Evolutionary conservation across 2,329 filamentous ascomycete genomes (phyloP), one percentile per base, ranked within the genome.

Genomic region (Curvularia sp.): DNA sequence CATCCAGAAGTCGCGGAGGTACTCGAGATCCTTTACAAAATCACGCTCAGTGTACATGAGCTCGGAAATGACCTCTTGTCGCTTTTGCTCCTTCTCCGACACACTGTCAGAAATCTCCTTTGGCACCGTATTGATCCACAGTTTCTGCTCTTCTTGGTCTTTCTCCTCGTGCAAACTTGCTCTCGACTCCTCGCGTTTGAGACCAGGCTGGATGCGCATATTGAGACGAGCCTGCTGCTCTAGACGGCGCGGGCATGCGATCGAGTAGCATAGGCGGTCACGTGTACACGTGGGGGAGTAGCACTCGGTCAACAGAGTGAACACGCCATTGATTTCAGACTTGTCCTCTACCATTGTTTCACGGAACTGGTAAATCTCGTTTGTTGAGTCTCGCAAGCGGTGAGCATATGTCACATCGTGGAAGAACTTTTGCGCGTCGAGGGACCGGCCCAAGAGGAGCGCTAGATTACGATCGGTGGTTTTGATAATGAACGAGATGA

Each of bases 381-480:
- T 90, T 41, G 89, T 87, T n/a, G 94, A 96, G 78, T 99, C 95
- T 78, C 95, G 90, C 70, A 99, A 82, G 48, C 95, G 87, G 78
- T 99, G 95, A 70, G 97, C 94, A 78, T 99, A 99, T 0, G 94
- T 97, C 50, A 98, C 95, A 83, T 99, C 95, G 80, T 99, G 95
- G 76, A 99, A 99, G 81, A 97, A 97, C 76, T 98, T 98, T 75
- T 99, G 95, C 24, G 95, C 95, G 79, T 99, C 95, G 60, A 99
- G 82, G 42, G 95, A 93, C 74, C 95, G 87, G 62, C 95, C 95
- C 15, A 99, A 83, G 9, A 99, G 86, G 49, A 99, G 82, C 10
- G 95, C 95, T 60, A 99, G 82, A 75, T 99, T 99, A 58, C 95
- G 88, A 78, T 99, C 95, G 0, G 92, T 97, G 1, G 95, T 99